Conservation (phyloP, 225 moss, liverwort and hornwort genomes). For the Marchantia polymorpha region DNA sequence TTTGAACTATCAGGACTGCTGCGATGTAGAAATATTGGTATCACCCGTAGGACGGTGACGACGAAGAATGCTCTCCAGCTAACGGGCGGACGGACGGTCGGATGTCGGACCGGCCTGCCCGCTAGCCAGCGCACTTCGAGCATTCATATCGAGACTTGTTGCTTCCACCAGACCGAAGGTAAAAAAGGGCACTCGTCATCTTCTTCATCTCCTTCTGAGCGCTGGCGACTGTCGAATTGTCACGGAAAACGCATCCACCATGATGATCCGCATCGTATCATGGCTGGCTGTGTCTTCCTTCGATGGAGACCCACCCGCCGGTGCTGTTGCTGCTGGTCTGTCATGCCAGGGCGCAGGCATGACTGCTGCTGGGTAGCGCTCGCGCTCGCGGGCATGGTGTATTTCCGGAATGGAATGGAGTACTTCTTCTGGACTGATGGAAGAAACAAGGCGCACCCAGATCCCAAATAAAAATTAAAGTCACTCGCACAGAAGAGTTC, state of each 20-base stretch:
- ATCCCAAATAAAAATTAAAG: slow-evolving; percentile 15
- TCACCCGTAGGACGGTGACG: slow-evolving; percentile 11
- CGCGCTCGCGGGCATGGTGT: neutral
- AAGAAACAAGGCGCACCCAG: slow-evolving; percentile 19
- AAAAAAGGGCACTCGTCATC: slow-evolving; percentile 1
- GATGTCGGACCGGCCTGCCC: neutral
- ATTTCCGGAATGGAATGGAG: neutral
- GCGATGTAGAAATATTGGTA: slow-evolving; percentile 6
- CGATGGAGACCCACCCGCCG: slow-evolving; percentile 1
- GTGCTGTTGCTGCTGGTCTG: neutral
- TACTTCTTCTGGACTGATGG: slow-evolving; percentile 8
- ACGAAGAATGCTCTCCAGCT: slow-evolving; percentile 1
- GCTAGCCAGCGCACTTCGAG: slow-evolving; percentile 9
- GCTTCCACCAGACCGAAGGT: slow-evolving; percentile 13
- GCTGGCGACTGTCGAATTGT: neutral
- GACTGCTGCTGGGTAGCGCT: neutral
- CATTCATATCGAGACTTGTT: neutral
- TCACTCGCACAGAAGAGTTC: slow-evolving; percentile 18
- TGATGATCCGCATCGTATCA: neutral
- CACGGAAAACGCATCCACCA: neutral
- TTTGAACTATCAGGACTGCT: slow-evolving; percentile 20
- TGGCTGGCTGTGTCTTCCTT: slow-evolving; percentile 2
- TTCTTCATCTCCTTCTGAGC: neutral
- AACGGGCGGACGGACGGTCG: too few relatives aligned
- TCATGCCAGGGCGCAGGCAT: neutral